A percentile compares a stretch with the other conserved stretches of the same genome.
Conservation (phyloP, 2,329 filamentous ascomycete species). For the Trichoderma simmonsii region DNA sequence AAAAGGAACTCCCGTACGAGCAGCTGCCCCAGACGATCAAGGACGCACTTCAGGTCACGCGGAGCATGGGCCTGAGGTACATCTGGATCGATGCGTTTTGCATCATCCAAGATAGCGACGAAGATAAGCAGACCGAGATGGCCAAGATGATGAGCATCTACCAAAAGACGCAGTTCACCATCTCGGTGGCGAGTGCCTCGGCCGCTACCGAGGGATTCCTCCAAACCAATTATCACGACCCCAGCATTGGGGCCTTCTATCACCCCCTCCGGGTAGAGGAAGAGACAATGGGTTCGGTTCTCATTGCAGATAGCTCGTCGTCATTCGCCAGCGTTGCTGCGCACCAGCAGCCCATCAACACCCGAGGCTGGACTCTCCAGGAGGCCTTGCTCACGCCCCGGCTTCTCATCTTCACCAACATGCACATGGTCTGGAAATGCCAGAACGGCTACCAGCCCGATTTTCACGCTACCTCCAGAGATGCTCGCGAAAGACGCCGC, state of each 20-base stretch:
- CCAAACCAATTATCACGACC: background rate
- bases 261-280: background rate
- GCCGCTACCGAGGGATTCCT: background rate
- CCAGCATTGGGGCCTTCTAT: background rate
- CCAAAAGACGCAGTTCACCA: background rate
- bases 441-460: background rate
- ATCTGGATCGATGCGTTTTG: background rate
- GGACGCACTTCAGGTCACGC: background rate
- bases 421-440: slow-evolving; percentile 2
- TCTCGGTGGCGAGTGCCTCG: background rate
- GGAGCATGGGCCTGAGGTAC: background rate
- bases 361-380: background rate
- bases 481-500: background rate
- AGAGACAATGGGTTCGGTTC: background rate
- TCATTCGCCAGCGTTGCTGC: background rate
- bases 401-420: background rate
- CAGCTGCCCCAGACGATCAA: background rate
- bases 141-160: background rate
- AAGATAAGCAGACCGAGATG: slow-evolving; percentile 6
- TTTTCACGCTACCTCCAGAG: background rate
- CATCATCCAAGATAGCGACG: background rate
- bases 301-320: background rate
- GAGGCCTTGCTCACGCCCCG: background rate
- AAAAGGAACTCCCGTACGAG: background rate
- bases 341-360: background rate